These are phyloP conservation scores for Nannochloris sp. DNA, from an alignment of 139 green algal genomes.

Conservation along the genomic window DNA sequence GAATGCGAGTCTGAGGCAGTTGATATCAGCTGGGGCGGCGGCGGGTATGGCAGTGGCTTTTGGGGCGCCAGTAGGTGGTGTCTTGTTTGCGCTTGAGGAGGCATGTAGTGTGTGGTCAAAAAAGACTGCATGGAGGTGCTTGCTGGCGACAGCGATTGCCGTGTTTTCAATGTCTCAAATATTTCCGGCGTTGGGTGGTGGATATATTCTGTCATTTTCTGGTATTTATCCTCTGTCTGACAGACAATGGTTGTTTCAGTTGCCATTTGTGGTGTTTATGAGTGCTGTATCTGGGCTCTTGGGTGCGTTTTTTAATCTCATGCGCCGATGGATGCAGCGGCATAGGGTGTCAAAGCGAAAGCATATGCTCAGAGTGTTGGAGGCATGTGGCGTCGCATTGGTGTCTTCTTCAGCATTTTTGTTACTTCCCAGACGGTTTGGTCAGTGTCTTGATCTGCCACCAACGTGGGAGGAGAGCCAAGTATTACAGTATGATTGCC, in stretches of 20 bases:
- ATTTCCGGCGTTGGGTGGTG: background rate
- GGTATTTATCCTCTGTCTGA: conserved; percentile 44
- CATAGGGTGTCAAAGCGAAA: conserved; percentile 38
- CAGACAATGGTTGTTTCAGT: conserved; percentile 65
- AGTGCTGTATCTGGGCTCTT: conserved; percentile 52
- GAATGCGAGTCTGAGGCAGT: conserved; percentile 66
- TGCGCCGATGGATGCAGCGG: conserved; percentile 50
- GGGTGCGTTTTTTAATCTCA: conserved; percentile 67
- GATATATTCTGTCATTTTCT: conserved; percentile 50
- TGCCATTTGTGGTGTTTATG: conserved; percentile 62
- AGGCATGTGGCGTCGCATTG: conserved; percentile 12
- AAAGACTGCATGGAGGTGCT: conserved; percentile 76
- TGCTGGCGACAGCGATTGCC: conserved; percentile 61
- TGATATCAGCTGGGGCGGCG: conserved; percentile 71
- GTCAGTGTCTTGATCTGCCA: conserved; percentile 36
- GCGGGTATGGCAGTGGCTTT: conserved; percentile 78
- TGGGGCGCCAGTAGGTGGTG: conserved; percentile 80
- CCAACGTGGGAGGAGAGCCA: conserved; percentile 19
- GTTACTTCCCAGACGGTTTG: background rate
- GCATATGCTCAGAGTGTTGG: conserved; percentile 32
- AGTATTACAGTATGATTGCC: conserved; percentile 25
- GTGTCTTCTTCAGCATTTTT: conserved; percentile 1
- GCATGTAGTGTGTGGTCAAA: conserved; percentile 57
- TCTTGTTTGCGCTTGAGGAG: conserved; percentile 90
- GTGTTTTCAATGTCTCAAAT: conserved; percentile 57